phyloP scores from a whole-genome alignment of 2,329 filamentous ascomycete species.

The Leptographium galeiforme region DNA sequence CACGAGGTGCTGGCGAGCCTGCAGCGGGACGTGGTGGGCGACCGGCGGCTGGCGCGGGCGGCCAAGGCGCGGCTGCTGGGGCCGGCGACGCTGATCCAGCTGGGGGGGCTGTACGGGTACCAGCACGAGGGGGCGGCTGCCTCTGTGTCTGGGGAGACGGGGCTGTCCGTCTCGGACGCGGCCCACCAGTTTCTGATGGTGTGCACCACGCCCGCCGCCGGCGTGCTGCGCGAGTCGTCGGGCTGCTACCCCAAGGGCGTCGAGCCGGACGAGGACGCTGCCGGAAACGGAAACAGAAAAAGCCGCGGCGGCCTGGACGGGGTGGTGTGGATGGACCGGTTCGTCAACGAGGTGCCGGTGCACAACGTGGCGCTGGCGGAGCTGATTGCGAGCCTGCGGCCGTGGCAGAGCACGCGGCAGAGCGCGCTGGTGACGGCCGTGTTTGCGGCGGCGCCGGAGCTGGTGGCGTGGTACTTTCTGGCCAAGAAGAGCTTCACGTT shows the following conservation, averaged over 20 bases:
- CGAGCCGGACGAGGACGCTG: slow-evolving; percentile 33
- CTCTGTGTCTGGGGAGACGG: slow-evolving; percentile 12
- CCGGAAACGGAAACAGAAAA: background rate
- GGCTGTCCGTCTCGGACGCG: slow-evolving; percentile 43
- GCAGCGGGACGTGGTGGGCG: slow-evolving; percentile 57
- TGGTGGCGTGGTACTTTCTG: slow-evolving; percentile 77
- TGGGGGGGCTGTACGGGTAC: slow-evolving; percentile 60
- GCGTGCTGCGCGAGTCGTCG: slow-evolving; percentile 60
- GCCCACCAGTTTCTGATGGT: slow-evolving; percentile 66
- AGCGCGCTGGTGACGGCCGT: slow-evolving; percentile 69
- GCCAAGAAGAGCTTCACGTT: slow-evolving; percentile 70
- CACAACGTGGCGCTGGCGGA: slow-evolving; percentile 69
- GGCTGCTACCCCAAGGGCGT: slow-evolving; percentile 73
- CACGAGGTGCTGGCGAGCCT: slow-evolving; percentile 61
- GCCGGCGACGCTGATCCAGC: slow-evolving; percentile 55
- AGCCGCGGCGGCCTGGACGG: slow-evolving; percentile 44
- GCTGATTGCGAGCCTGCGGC: slow-evolving; percentile 65
- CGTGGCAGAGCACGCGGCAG: slow-evolving; percentile 70
- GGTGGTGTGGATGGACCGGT: slow-evolving; percentile 56
- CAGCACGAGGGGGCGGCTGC: slow-evolving; percentile 50
- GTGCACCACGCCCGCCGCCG: slow-evolving; percentile 61
- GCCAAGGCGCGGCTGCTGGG: slow-evolving; percentile 67
- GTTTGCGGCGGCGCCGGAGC: slow-evolving; percentile 69
- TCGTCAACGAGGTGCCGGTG: slow-evolving; percentile 53
- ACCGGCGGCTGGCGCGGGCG: slow-evolving; percentile 58